Base-by-base conservation (phyloP, 176 grass and related monocot species). In the Hyparrhenia diplandra region DNA sequence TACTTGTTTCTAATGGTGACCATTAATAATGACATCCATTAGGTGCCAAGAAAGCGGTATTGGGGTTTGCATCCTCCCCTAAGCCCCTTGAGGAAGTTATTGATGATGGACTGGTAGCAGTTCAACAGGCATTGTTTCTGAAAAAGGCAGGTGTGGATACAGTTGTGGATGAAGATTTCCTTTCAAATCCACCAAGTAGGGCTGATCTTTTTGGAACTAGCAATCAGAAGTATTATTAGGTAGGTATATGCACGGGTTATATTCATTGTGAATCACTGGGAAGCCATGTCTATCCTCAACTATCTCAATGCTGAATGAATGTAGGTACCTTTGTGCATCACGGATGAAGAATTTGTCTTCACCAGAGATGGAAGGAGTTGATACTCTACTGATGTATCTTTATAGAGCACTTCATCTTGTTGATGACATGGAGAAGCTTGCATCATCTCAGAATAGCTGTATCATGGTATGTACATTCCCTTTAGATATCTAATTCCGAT, bases 351-450 rank as follows among this genome's bases (percentile, higher is more conserved):
- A 65, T 52, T 85, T 98, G 47, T 82, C 82, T 75, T 80, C 78
- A 86, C 52, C 82, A 64, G 84, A 95, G 79, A 98, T 89, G 88
- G 86, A 95, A 82, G 95, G 95, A 76, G 82, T 98, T 36, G 95
- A 98, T 98, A 98, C 95, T 79, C 86, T 98, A 91, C 90, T 98
- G 40, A 98, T 98, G 95, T 98, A 98, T 72, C 95, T 98, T 81
- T 98, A 95, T 89, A 92, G 95, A 83, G 90, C 88, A 58, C 95
- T 98, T 74, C 76, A 89, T 91, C 90, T 98, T 89, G 92, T 98
- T 87, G 84, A 80, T 89, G 86, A 98, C 68, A 98, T 98, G 95
- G 95, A 98, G 85, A 95, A 88, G 8, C 95, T 98, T 87, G 95
- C 95, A 74, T 93, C 90, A 64, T 95, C 92, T 66, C 84, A 95